Evolutionary conservation across 2,329 filamentous ascomycete genomes (phyloP).

Genomic region (Trichothecium sympodiale): DNA sequence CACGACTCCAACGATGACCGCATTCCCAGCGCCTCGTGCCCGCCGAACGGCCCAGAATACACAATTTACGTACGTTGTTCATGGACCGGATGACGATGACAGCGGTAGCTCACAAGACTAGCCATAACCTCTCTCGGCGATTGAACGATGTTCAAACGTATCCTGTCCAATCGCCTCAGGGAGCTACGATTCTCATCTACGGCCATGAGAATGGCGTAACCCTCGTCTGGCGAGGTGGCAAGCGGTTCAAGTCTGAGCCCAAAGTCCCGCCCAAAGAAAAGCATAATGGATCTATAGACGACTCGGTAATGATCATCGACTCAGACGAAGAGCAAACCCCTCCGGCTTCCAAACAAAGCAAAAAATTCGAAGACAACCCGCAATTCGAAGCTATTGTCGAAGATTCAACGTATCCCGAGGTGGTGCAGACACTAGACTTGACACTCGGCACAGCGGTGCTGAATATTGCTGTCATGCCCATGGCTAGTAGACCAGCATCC

Average conservation of each 20-base stretch:
- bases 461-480: constrained; percentile 44
- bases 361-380: constrained; percentile 39
- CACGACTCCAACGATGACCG: constrained; percentile 17
- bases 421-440: constrained; percentile 51
- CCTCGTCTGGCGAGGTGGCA: constrained; percentile 51
- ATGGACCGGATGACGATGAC: neutral
- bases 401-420: constrained; percentile 39
- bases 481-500: constrained; percentile 34
- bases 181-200: constrained; percentile 51
- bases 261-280: constrained; percentile 28
- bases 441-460: constrained; percentile 43
- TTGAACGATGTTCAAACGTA: constrained; percentile 50
- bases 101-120: constrained; percentile 17
- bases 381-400: constrained; percentile 43
- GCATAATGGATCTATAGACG: constrained; percentile 39
- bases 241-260: constrained; percentile 39
- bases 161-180: constrained; percentile 50
- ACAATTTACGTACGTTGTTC: constrained; percentile 31
- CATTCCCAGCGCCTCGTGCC: constrained; percentile 24
- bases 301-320: constrained; percentile 51
- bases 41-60: constrained; percentile 37
- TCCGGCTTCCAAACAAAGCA: constrained; percentile 19
- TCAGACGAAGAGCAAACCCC: constrained; percentile 45
- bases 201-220: constrained; percentile 53
- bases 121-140: constrained; percentile 47